phyloP scores from a whole-genome alignment of 495 filamentous ascomycete genomes.

The Platismatia glauca region DNA sequence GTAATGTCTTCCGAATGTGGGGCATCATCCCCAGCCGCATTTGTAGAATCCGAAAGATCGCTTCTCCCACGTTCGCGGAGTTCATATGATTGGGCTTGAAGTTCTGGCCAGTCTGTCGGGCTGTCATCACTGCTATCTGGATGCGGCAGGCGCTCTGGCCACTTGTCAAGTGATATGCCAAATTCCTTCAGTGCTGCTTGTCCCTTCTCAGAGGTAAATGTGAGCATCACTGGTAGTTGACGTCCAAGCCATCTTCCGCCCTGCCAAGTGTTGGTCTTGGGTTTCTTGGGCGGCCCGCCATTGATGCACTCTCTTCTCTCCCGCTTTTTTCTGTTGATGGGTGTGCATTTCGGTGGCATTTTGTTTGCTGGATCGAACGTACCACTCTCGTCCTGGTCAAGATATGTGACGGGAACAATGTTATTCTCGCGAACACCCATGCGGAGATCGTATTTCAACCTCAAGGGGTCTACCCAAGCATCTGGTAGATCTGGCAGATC shows the following conservation, averaged over 20 bases:
- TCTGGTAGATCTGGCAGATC: constrained; percentile 11
- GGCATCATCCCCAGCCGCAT: constrained; percentile 4
- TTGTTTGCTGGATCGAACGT: constrained; percentile 19
- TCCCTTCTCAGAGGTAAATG: constrained; percentile 10
- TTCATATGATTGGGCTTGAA: constrained; percentile 2
- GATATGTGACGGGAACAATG: constrained; percentile 9
- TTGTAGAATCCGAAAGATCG: neutral
- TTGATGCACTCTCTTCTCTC: constrained; percentile 5
- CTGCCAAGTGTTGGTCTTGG: constrained; percentile 18
- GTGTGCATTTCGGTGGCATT: constrained; percentile 1
- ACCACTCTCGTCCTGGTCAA: constrained; percentile 22
- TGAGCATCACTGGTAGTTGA: constrained; percentile 18
- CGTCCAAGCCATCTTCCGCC: constrained; percentile 13
- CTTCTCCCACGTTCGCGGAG: constrained; percentile 8
- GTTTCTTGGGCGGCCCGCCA: constrained; percentile 9
- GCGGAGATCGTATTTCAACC: constrained; percentile 19
- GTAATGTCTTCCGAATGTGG: constrained; percentile 17
- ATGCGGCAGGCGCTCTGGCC: constrained; percentile 7
- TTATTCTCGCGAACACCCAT: constrained; percentile 13
- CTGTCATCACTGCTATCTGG: neutral
- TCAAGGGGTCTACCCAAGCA: neutral
- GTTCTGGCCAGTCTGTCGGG: neutral
- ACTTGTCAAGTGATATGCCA: constrained; percentile 17
- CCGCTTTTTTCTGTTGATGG: constrained; percentile 2
- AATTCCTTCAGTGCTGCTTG: constrained; percentile 1